Evolutionary conservation across 2,329 filamentous ascomycete species (phyloP).

Genomic region (Colletotrichum zoysiae): DNA sequence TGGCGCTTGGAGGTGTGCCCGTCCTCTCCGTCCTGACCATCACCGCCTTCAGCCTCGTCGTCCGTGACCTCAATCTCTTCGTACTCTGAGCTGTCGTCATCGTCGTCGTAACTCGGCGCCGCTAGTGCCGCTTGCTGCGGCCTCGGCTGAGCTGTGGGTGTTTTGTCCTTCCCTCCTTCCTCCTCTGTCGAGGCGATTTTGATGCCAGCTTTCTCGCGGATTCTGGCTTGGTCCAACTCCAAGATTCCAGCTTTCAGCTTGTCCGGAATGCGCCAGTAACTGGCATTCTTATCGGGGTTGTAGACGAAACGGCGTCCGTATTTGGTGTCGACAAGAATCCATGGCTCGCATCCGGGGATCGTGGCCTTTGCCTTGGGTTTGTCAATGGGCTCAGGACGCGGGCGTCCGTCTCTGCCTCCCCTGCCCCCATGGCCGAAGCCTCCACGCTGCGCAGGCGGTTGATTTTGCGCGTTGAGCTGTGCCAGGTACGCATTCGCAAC

Average conservation of each 20-base stretch:
- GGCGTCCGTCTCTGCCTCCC: constrained; percentile 66
- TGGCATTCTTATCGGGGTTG: constrained; percentile 86
- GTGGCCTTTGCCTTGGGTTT: constrained; percentile 82
- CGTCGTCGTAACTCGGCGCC: constrained; percentile 9
- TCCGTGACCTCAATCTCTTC: constrained; percentile 78
- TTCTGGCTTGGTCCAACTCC: constrained; percentile 78
- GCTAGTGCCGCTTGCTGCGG: constrained; percentile 2
- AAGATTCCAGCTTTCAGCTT: constrained; percentile 84
- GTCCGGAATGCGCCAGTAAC: constrained; percentile 94
- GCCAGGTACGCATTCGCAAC: constrained; percentile 73
- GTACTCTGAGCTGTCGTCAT: constrained; percentile 76
- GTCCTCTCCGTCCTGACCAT: constrained; percentile 53
- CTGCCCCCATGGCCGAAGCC: constrained; percentile 62
- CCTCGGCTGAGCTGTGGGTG: constrained; percentile 31
- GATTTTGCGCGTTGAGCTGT: constrained; percentile 60
- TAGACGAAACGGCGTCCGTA: constrained; percentile 90
- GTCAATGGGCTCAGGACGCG: constrained; percentile 78
- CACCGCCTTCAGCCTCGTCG: constrained; percentile 59
- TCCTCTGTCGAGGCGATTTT: constrained; percentile 44
- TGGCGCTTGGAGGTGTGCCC: constrained; percentile 71
- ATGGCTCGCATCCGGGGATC: constrained; percentile 87
- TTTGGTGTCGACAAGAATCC: constrained; percentile 94
- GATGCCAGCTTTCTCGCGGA: constrained; percentile 65
- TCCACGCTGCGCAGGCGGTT: constrained; percentile 52
- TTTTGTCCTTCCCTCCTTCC: constrained; percentile 18